Base-by-base conservation (phyloP, 495 filamentous ascomycete species). In the Aspergillus hancockii region DNA sequence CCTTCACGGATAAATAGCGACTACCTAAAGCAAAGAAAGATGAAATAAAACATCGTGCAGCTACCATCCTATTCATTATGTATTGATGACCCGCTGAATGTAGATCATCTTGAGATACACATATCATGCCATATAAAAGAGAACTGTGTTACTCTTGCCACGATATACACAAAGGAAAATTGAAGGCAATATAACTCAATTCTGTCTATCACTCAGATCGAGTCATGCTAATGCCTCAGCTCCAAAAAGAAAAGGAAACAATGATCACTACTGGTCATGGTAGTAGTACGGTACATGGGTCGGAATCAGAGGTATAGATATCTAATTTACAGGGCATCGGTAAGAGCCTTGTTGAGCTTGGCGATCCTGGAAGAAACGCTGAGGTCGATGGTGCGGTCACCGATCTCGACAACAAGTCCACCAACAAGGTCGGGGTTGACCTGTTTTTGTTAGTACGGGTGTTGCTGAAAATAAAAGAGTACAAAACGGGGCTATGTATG, bases 301-400 rank as follows among this genome's bases (percentile, higher is more conserved):
- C 31, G 58, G 58, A 40, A 23, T 34, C 23, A 47, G 43, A 41
- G 55, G 22, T 46, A 19, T 10, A 55, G 23, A 47, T 28, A 49
- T 30, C 45, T 62, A 65, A 78, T 92, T 92, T 92, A 98, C 88
- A 98, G 79, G 73, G 89, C 84, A 80, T 98, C 95, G 61, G 84
- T 91, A 68, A 98, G 88, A 71, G 96, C 88, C 88, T 98, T 98
- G 90, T 98, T 98, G 87, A 98, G 89, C 85, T 92, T 95, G 75
- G 90, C 82, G 78, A 98, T 89, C 86, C 91, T 94, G 71, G 90
- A 81, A 14, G 94, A 94, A 66, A 98, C 91, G 80, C 89, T 93
- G 59, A 97, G 89, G 78, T 98, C 94, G 71, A 98, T 94, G 71
- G 94, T 98, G 68, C 95, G 89, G 83, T 97, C 95, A 68, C 92